Evolutionary conservation across 345 rosid genomes (phyloP).

Genomic region (Brassica nigra): DNA sequence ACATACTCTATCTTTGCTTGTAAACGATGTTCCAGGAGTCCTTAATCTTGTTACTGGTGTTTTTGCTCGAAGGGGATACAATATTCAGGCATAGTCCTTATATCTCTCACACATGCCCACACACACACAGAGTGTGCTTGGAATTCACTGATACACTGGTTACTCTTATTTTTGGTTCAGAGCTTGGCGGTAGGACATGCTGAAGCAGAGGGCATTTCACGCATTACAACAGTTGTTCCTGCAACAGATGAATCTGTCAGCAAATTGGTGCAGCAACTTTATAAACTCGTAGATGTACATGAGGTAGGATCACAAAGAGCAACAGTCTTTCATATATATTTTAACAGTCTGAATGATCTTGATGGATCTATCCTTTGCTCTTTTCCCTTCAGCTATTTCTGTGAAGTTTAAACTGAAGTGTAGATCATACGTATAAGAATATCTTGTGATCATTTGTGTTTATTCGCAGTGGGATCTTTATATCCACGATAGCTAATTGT

Average conservation of each 20-base stretch:
- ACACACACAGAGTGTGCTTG: not conserved
- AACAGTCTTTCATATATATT: not conserved
- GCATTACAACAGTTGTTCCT: slow-evolving; percentile 48
- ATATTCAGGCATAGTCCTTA: slow-evolving; percentile 65
- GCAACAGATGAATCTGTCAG: slow-evolving; percentile 49
- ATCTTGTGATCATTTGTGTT: not conserved
- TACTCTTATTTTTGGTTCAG: slow-evolving; percentile 16
- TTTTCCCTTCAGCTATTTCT: not conserved
- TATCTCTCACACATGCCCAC: slow-evolving; percentile 20
- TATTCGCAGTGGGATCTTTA: not conserved
- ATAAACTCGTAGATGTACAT: slow-evolving; percentile 47
- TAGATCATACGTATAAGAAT: slow-evolving; percentile 7
- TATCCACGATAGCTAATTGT: not conserved
- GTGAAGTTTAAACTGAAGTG: not conserved
- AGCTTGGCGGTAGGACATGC: slow-evolving; percentile 50
- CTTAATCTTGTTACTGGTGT: slow-evolving; percentile 82
- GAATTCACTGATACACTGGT: slow-evolving; percentile 6
- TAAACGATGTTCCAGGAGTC: slow-evolving; percentile 81
- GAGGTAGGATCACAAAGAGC: slow-evolving; percentile 35
- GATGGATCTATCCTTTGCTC: not conserved
- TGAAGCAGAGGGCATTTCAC: slow-evolving; percentile 46
- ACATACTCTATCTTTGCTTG: slow-evolving; percentile 81
- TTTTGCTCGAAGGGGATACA: slow-evolving; percentile 84
- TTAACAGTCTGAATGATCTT: slow-evolving; percentile 11
- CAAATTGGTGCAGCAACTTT: slow-evolving; percentile 48